Evolutionary conservation across 2,329 filamentous ascomycete species (phyloP).

Genomic region (Parascedosporium putredinis): DNA sequence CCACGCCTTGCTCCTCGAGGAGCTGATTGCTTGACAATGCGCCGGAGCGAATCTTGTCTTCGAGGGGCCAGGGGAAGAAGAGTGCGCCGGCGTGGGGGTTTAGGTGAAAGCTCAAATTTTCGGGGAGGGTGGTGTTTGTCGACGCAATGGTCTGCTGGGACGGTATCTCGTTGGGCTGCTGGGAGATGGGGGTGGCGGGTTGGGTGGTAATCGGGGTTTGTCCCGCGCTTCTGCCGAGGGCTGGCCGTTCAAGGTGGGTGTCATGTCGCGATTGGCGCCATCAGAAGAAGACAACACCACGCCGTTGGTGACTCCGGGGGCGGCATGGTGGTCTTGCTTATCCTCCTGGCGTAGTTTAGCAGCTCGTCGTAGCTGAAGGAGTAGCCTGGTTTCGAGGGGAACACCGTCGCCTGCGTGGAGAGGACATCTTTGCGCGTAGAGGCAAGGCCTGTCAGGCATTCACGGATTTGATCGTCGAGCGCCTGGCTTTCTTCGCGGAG

Average conservation of each 20-base stretch:
- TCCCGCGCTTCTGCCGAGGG: constrained; percentile 11
- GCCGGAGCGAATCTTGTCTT: constrained; percentile 58
- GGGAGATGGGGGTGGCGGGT: constrained; percentile 15
- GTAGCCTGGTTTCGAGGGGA: constrained; percentile 39
- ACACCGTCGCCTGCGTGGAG: constrained; percentile 46
- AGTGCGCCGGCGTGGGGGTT: constrained; percentile 45
- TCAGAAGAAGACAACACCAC: constrained; percentile 18
- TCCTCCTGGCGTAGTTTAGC: constrained; percentile 66
- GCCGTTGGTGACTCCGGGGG: constrained; percentile 42
- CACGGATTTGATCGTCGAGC: constrained; percentile 63
- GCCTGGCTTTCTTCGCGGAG: constrained; percentile 55
- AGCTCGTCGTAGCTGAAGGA: constrained; percentile 62
- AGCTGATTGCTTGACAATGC: constrained; percentile 55
- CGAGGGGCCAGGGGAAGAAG: constrained; percentile 71
- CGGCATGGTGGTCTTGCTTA: constrained; percentile 69
- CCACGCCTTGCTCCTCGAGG: constrained; percentile 50
- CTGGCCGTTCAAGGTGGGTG: constrained; percentile 10
- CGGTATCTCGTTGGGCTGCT: constrained; percentile 13
- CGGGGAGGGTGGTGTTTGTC: constrained; percentile 33
- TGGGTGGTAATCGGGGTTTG: constrained; percentile 14
- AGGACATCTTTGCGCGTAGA: constrained; percentile 64
- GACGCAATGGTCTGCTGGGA: constrained; percentile 23
- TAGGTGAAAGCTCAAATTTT: constrained; percentile 35
- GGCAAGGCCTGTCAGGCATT: constrained; percentile 59
- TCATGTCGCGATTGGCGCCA: constrained; percentile 21